A percentile compares a stretch with the other conserved stretches of the same genome.
Evolutionary conservation across 2,329 filamentous ascomycete species (phyloP).

Genomic region (Onygena corvina): DNA sequence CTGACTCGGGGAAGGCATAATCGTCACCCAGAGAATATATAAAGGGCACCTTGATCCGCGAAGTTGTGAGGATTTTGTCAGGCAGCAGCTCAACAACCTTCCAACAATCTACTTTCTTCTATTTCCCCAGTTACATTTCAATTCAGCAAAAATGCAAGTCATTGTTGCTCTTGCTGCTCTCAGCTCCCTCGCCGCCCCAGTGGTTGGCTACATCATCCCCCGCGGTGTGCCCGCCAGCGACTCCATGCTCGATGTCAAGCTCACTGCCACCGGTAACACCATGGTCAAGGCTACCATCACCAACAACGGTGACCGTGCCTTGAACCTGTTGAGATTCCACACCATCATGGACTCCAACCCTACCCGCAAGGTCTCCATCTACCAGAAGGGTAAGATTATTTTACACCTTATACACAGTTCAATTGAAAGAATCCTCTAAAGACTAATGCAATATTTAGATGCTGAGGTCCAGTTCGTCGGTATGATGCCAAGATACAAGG

Average conservation of each 20-base stretch:
- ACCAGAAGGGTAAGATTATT: conserved; percentile 11
- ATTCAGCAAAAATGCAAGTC: conserved; percentile 9
- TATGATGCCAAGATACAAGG: conserved; percentile 2
- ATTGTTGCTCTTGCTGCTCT: conserved; percentile 6
- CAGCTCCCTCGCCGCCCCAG: conserved; percentile 7
- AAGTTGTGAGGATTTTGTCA: neutral
- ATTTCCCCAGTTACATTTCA: neutral
- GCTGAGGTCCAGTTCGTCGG: conserved; percentile 10
- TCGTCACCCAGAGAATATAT: neutral
- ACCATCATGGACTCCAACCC: conserved; percentile 12
- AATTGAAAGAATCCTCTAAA: no score
- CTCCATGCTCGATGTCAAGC: conserved; percentile 8
- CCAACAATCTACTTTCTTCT: neutral
- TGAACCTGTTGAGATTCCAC: conserved; percentile 11
- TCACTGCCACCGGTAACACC: conserved; percentile 12
- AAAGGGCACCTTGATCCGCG: neutral
- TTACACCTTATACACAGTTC: no score
- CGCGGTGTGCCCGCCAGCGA: conserved; percentile 3
- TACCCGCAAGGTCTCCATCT: conserved; percentile 10
- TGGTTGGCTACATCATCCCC: conserved; percentile 5
- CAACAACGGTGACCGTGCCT: conserved; percentile 8
- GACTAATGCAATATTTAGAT: no score
- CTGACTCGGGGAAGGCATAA: no score
- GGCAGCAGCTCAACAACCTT: neutral
- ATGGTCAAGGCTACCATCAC: conserved; percentile 12